Conservation (phyloP, 495 filamentous ascomycete species). For the Extremus antarcticus region DNA sequence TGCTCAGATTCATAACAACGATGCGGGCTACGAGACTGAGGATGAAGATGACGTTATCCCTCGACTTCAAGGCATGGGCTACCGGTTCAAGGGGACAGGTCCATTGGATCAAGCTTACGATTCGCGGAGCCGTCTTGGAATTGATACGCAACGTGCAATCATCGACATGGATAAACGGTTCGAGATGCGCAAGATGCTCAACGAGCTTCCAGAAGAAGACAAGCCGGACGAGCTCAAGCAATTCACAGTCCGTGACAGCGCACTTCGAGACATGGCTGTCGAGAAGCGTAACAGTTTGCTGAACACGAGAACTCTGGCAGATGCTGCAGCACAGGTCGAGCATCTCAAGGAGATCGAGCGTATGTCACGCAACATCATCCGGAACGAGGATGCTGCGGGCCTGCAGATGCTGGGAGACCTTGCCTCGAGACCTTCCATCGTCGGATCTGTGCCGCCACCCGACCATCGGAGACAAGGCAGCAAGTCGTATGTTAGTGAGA, state of each 20-base stretch:
- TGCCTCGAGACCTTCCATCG: slow-evolving; percentile 12
- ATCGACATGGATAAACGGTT: slow-evolving; percentile 3
- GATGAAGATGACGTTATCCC: slow-evolving; percentile 17
- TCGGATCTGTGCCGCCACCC: not conserved
- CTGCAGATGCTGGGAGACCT: slow-evolving; percentile 16
- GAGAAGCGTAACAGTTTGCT: not conserved
- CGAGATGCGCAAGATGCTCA: slow-evolving; percentile 9
- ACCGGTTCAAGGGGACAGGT: slow-evolving; percentile 7
- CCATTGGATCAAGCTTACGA: slow-evolving; percentile 7
- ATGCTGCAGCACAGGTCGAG: slow-evolving; percentile 11
- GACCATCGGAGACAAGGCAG: not conserved
- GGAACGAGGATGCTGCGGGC: slow-evolving; percentile 13
- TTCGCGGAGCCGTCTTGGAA: slow-evolving; percentile 6
- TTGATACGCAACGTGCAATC: slow-evolving; percentile 9
- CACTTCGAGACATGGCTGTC: slow-evolving; percentile 1
- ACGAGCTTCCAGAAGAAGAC: slow-evolving; percentile 1
- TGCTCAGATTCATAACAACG: not conserved
- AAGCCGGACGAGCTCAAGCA: not conserved
- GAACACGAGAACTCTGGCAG: slow-evolving; percentile 2
- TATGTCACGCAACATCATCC: not conserved
- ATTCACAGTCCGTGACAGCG: slow-evolving; percentile 13
- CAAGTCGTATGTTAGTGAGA: not conserved
- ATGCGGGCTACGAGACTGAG: slow-evolving; percentile 7
- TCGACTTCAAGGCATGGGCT: slow-evolving; percentile 6
- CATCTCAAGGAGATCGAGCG: not conserved